Conservation (phyloP, 225 moss, liverwort and hornwort species). For the Ulota crispa region DNA sequence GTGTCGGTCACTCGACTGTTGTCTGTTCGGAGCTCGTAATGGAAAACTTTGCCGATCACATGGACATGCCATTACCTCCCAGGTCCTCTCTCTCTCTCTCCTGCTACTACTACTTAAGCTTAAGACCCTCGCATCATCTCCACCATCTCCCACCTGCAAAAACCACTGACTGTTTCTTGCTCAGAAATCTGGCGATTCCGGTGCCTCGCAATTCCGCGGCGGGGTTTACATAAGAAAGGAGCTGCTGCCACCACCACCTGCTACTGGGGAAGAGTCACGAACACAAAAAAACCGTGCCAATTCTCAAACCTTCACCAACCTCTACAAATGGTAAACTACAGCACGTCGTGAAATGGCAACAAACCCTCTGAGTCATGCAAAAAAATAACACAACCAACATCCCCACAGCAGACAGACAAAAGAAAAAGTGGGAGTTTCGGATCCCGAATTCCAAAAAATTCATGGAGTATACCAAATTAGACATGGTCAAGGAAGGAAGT, state of each 20-base stretch:
- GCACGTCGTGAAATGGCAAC: slow-evolving; percentile 12
- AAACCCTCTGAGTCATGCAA: background rate
- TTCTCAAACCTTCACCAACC: slow-evolving; percentile 6
- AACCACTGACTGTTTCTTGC: background rate
- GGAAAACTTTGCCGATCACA: slow-evolving; percentile 15
- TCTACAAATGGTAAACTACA: slow-evolving; percentile 27
- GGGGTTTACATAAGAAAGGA: background rate
- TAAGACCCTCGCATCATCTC: slow-evolving; percentile 7
- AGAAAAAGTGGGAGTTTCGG: background rate
- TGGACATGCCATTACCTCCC: slow-evolving; percentile 27
- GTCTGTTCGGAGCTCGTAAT: slow-evolving; percentile 1
- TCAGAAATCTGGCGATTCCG: slow-evolving; percentile 23
- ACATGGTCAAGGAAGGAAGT: slow-evolving; percentile 16
- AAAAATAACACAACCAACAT: background rate
- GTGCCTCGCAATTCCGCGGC: slow-evolving; percentile 3
- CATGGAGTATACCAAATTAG: slow-evolving; percentile 19
- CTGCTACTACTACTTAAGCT: background rate
- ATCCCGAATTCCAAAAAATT: slow-evolving; percentile 23
- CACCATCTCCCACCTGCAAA: slow-evolving; percentile 23
- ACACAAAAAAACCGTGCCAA: background rate
- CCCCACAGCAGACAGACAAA: no score
- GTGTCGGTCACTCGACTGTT: background rate
- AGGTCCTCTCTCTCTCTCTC: background rate
- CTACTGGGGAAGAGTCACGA: background rate
- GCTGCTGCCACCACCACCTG: background rate